Base-by-base conservation (phyloP, 2,329 filamentous ascomycete genomes). In the Trichoderma koningiopsis region DNA sequence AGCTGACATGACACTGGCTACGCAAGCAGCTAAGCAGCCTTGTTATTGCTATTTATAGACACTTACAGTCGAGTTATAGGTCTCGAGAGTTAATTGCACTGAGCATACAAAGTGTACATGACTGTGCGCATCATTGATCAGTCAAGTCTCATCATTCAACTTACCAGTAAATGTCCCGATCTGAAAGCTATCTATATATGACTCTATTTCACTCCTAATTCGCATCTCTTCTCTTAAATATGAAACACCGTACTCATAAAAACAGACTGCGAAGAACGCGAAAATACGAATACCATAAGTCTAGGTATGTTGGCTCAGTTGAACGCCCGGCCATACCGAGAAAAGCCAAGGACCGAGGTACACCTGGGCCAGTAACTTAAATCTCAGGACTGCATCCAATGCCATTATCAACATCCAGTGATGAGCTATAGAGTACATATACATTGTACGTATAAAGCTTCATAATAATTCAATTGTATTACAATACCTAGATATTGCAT, bases 311-410 rank as follows among this genome's bases (percentile, higher is more conserved):
- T 43, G 6, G 16, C 7, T 4, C 7, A 43, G 2, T 43, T 10
- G 8, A 43, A 43, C 6, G 40, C 6, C 19, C 40, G 7, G 14
- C 6, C 16, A 2, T n/a, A 8, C 19, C 40, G 6, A 19, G 40
- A 0, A 43, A 8, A n/a, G 6, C 6, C 19, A 43, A 8, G n/a
- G 10, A 1, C 40, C 19, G 40, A 43, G 2, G 7, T n/a, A n/a
- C 2, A n/a, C 7, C 7, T 19, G 19, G 19, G 16, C 6, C 16
- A 11, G 49, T 3, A 56, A 64, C 33, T 64, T 64, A 49, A 64
- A 43, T 40, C 61, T 49, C 19, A 64, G 56, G 27, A 10, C 61
- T 27, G 61, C 61, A 5, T 56, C 56, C 11, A 64, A 64, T 29
- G 29, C 49, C 7, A 64, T 56, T 64, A 49, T 56, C 13, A 56